These are phyloP conservation scores for Echium plantagineum DNA, from an alignment of 257 asterid species.

Conservation along the genomic window DNA sequence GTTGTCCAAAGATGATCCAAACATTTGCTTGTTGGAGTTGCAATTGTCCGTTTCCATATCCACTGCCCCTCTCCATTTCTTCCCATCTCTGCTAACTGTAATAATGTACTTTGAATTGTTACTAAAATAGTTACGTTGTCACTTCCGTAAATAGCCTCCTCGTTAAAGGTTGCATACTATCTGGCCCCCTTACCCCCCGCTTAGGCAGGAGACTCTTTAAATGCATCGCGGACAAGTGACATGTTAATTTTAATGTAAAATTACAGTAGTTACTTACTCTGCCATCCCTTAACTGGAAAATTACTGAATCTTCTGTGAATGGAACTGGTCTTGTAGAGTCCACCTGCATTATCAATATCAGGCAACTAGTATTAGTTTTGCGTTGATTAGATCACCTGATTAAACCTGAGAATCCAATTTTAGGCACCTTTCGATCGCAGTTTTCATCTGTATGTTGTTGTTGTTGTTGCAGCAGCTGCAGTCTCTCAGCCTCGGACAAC, in stretches of 20 bases:
- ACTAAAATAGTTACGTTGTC: no score
- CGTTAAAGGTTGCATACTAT: no score
- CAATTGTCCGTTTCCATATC: slow-evolving; percentile 73
- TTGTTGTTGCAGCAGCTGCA: slow-evolving; percentile 20
- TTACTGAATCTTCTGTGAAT: slow-evolving; percentile 48
- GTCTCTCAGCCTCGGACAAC: slow-evolving; percentile 14
- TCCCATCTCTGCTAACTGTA: slow-evolving; percentile 69
- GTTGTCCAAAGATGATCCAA: slow-evolving; percentile 48
- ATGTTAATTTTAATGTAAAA: neutral
- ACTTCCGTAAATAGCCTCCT: no score
- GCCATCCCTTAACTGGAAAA: slow-evolving; percentile 78
- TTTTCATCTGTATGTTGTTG: slow-evolving; percentile 16
- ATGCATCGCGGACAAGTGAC: neutral
- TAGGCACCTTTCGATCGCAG: slow-evolving; percentile 58
- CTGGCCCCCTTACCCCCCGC: neutral
- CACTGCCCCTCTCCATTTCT: slow-evolving; percentile 37
- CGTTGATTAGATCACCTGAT: no score
- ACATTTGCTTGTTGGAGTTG: slow-evolving; percentile 74
- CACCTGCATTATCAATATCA: slow-evolving; percentile 31
- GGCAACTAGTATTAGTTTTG: no score
- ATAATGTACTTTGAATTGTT: no score
- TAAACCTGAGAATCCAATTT: no score
- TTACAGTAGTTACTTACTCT: slow-evolving; percentile 64
- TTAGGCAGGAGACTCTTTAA: neutral
- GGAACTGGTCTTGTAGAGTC: slow-evolving; percentile 57